Conservation (phyloP, 2,329 filamentous ascomycete genomes). For the Ceratocystis lukuohia region DNA sequence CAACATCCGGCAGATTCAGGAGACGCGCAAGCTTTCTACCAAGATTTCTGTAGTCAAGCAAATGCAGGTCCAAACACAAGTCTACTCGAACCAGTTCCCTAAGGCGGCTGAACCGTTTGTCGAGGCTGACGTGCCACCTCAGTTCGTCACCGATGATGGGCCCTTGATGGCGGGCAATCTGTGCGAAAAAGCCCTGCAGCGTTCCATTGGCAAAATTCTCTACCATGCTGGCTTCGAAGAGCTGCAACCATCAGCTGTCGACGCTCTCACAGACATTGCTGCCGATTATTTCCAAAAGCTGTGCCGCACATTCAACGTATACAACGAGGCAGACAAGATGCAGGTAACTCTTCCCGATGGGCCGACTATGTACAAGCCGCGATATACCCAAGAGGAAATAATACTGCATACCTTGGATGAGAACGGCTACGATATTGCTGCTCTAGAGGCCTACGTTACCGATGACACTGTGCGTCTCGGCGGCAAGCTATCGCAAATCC, state of each 20-base stretch:
- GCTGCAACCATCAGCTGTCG: slow-evolving; percentile 84
- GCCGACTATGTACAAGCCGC: slow-evolving; percentile 35
- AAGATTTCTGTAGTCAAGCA: slow-evolving; percentile 98
- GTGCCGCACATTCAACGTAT: slow-evolving; percentile 63
- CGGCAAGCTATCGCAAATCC: slow-evolving; percentile 65
- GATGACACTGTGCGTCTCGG: slow-evolving; percentile 85
- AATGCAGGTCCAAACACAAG: slow-evolving; percentile 96
- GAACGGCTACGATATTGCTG: slow-evolving; percentile 68
- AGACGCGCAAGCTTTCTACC: slow-evolving; percentile 86
- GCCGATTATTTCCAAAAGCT: slow-evolving; percentile 83
- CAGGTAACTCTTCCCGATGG: slow-evolving; percentile 41
- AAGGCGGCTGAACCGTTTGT: slow-evolving; percentile 88
- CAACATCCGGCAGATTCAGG: slow-evolving; percentile 91
- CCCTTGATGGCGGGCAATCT: slow-evolving; percentile 74
- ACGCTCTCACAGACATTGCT: slow-evolving; percentile 78
- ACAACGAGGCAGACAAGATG: slow-evolving; percentile 56
- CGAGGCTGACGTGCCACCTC: slow-evolving; percentile 75
- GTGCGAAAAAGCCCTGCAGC: slow-evolving; percentile 71
- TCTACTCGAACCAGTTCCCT: slow-evolving; percentile 95
- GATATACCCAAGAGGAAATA: slow-evolving; percentile 73
- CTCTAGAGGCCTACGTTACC: slow-evolving; percentile 72
- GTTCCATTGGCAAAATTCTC: slow-evolving; percentile 85
- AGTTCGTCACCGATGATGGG: slow-evolving; percentile 78
- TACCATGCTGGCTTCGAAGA: slow-evolving; percentile 97
- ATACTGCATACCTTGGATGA: slow-evolving; percentile 75